Percentiles rank a stretch among this genome's conserved stretches.
These are phyloP conservation scores for Spathaspora passalidarum DNA, from an alignment of 805 yeast species.

Conservation along the genomic window DNA sequence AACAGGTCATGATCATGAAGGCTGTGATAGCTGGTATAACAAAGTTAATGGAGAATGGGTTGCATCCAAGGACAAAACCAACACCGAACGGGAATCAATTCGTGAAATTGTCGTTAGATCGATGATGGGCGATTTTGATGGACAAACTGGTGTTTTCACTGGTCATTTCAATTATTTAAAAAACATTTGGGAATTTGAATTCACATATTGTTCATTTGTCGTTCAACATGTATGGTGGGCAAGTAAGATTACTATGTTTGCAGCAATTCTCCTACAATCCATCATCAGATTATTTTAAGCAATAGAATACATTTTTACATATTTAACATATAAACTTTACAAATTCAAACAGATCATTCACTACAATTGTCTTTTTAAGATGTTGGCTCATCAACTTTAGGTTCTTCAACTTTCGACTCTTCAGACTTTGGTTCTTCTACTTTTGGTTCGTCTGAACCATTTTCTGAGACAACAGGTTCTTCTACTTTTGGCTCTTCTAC, in stretches of 20 bases:
- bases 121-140: constrained; percentile 95
- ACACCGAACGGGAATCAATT: constrained; percentile 33
- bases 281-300: constrained; percentile 5
- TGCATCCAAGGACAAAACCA: constrained; percentile 44
- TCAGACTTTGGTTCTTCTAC: constrained; percentile 5
- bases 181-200: constrained; percentile 62
- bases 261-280: constrained; percentile 32
- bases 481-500: constrained; percentile 5
- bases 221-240: constrained; percentile 98
- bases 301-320: background rate
- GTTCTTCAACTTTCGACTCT: background rate
- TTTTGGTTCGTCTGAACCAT: too few species aligned
- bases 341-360: background rate
- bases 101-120: constrained; percentile 84
- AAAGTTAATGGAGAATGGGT: constrained; percentile 49
- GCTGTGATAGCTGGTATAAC: constrained; percentile 74
- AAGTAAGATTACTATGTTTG: constrained; percentile 49
- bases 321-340: constrained; percentile 1
- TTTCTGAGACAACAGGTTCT: constrained; percentile 6
- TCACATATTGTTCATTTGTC: constrained; percentile 72
- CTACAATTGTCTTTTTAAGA: background rate
- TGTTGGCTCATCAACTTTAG: background rate
- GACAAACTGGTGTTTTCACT: constrained; percentile 81
- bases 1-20: constrained; percentile 96
- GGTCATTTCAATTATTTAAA: constrained; percentile 54